These are phyloP conservation scores for Elsinoe perseae DNA, from an alignment of 2,329 filamentous ascomycete species.

Conservation along the genomic window DNA sequence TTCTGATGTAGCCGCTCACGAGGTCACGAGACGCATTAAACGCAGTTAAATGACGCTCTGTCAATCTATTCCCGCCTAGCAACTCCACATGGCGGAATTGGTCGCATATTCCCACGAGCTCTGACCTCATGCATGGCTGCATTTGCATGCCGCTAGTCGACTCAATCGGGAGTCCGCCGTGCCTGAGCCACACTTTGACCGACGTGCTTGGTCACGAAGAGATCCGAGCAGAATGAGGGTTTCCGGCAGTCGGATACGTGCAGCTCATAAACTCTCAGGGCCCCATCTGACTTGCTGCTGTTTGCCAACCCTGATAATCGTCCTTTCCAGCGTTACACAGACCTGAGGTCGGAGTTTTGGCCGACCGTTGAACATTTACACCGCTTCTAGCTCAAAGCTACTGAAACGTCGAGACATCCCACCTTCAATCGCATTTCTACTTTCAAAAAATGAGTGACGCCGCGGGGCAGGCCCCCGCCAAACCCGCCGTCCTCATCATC, in stretches of 20 bases:
- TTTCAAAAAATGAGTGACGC: constrained; percentile 17
- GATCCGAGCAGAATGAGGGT: constrained; percentile 6
- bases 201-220: constrained; percentile 2
- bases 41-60: constrained; percentile 2
- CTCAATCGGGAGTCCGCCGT: neutral
- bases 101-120: constrained; percentile 3
- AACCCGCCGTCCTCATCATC: constrained; percentile 45
- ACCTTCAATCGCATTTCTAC: neutral
- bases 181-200: constrained; percentile 4
- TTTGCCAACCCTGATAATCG: neutral
- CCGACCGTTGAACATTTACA: neutral
- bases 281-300: neutral
- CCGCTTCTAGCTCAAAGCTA: neutral
- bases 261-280: neutral
- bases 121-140: constrained; percentile 11
- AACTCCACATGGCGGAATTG: constrained; percentile 6
- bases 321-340: neutral
- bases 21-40: constrained; percentile 1
- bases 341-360: neutral
- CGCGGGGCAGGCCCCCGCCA: constrained; percentile 21
- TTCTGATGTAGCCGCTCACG: neutral
- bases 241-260: neutral
- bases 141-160: constrained; percentile 7
- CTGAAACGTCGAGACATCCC: neutral
- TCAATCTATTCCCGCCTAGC: neutral